Conservation (phyloP, 352 stramenopile genomes). For the Phytopythium vexans region DNA sequence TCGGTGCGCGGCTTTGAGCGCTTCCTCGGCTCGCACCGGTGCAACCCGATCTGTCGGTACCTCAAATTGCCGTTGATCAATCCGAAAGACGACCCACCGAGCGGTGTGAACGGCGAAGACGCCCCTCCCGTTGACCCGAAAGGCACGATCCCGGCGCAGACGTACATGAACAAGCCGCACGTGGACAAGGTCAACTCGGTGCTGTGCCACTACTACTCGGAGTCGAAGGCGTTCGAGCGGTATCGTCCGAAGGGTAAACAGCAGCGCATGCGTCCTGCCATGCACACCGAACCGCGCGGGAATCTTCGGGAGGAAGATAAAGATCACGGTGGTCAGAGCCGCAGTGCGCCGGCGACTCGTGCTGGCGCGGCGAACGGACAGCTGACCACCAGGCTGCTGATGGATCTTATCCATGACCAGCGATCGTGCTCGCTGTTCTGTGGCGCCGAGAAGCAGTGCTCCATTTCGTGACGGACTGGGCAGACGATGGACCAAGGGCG, state of each 20-base stretch:
- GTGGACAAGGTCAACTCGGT: conserved; percentile 61
- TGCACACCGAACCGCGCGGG: conserved; percentile 12
- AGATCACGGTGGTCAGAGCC: conserved; percentile 12
- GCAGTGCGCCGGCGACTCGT: conserved; percentile 10
- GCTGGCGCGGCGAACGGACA: not conserved
- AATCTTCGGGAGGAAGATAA: not conserved
- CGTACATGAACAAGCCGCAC: conserved; percentile 63
- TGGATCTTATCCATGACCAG: conserved; percentile 15
- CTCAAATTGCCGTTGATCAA: conserved; percentile 72
- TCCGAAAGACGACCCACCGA: conserved; percentile 38
- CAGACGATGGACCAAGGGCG: too few relatives aligned
- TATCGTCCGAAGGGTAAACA: conserved; percentile 44
- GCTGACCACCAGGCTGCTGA: not conserved
- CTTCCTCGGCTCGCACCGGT: conserved; percentile 74
- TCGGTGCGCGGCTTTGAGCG: conserved; percentile 62
- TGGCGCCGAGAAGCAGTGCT: conserved; percentile 22
- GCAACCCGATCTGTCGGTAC: conserved; percentile 81
- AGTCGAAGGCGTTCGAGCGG: conserved; percentile 66
- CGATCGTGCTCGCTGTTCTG: conserved; percentile 33
- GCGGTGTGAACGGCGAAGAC: conserved; percentile 8
- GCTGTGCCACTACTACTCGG: conserved; percentile 70
- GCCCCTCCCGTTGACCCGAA: conserved; percentile 33
- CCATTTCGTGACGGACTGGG: conserved; percentile 15
- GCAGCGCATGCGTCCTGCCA: conserved; percentile 15
- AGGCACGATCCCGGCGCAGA: conserved; percentile 64